Conservation (phyloP, 1,284 basidiomycete genomes). For the Moesziomyces globuligerus region DNA sequence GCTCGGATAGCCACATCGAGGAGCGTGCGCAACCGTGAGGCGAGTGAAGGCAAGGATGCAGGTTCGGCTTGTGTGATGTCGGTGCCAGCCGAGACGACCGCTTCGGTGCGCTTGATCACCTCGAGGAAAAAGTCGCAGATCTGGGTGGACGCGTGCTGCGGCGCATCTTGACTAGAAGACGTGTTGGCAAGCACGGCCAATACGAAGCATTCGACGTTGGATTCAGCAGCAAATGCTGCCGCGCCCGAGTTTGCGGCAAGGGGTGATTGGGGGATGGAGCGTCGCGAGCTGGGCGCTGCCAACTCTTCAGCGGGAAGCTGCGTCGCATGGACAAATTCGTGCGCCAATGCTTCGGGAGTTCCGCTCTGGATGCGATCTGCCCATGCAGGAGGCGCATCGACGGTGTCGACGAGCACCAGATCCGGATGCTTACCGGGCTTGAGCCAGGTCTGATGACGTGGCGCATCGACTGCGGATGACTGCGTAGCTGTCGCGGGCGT, state of each 20-base stretch:
- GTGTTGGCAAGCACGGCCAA: constrained; percentile 16
- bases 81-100: constrained; percentile 1
- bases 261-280: constrained; percentile 15
- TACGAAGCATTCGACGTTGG: constrained; percentile 15
- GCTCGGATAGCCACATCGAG: constrained; percentile 20
- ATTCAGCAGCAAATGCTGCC: not conserved
- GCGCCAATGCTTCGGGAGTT: constrained; percentile 52
- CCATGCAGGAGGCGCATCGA: constrained; percentile 49
- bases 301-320: constrained; percentile 33
- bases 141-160: not conserved
- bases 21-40: constrained; percentile 19
- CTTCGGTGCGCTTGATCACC: constrained; percentile 13
- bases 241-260: not conserved
- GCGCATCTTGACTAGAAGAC: not conserved
- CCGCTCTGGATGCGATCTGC: constrained; percentile 52
- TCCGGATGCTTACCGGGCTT: constrained; percentile 49
- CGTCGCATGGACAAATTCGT: constrained; percentile 62
- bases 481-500: constrained; percentile 6
- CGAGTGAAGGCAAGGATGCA: constrained; percentile 5
- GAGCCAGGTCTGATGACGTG: constrained; percentile 42
- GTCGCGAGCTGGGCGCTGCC: not conserved
- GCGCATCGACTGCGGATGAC: not conserved
- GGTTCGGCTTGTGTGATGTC: not conserved
- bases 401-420: constrained; percentile 37
- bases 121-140: constrained; percentile 13